Conservation (phyloP, 2,329 filamentous ascomycete species). For the Dactylellina drechsleri region DNA sequence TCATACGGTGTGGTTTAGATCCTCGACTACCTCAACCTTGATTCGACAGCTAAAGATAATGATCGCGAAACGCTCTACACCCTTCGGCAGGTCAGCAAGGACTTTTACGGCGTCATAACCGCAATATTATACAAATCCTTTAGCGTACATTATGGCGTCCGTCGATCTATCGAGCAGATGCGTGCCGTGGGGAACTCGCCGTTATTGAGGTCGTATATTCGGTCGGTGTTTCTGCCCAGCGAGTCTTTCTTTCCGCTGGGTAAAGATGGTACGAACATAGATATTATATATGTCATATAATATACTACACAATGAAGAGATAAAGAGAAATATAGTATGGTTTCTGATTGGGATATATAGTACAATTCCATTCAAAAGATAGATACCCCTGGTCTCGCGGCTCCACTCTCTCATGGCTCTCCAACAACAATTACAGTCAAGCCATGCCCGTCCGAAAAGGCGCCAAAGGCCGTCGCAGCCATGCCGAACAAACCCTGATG, state of each 20-base stretch:
- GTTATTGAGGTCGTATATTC: conserved; percentile 9
- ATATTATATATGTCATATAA: not conserved
- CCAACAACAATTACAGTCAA: conserved; percentile 13
- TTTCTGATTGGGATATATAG: conserved; percentile 10
- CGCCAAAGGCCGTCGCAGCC: conserved; percentile 29
- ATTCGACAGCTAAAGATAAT: conserved; percentile 1
- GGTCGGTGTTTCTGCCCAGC: conserved; percentile 27
- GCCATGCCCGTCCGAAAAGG: conserved; percentile 25
- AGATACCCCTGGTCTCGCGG: conserved; percentile 46
- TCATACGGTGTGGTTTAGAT: conserved; percentile 11
- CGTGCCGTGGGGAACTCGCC: conserved; percentile 6
- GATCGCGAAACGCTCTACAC: conserved; percentile 30
- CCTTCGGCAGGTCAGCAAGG: conserved; percentile 17
- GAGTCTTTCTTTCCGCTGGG: conserved; percentile 47
- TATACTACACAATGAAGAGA: not conserved
- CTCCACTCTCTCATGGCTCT: not conserved
- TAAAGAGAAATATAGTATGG: no score
- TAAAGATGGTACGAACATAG: conserved; percentile 25
- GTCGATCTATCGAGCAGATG: conserved; percentile 30
- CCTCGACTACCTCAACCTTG: conserved; percentile 24
- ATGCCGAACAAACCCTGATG: conserved; percentile 42
- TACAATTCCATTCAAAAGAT: conserved; percentile 25
- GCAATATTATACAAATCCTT: conserved; percentile 18
- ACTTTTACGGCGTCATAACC: conserved; percentile 26
- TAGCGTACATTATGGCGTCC: conserved; percentile 38